A percentile compares a stretch with the other conserved stretches of the same genome.
Evolutionary conservation across 2,329 filamentous ascomycete genomes (phyloP).

Genomic region (Bisporella sp.): DNA sequence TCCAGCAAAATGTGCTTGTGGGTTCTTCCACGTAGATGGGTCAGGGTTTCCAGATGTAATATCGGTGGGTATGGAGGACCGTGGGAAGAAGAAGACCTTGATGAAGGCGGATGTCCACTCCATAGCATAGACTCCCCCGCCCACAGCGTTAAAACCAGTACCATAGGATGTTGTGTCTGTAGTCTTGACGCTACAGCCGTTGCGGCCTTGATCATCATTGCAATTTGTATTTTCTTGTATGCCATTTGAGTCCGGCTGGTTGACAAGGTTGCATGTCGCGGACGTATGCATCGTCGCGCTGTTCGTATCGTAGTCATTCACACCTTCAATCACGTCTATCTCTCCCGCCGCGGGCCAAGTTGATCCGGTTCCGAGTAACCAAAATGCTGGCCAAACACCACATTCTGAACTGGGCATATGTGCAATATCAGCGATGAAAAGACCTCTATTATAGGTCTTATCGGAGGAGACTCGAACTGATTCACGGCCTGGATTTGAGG

Average conservation of each 20-base stretch:
- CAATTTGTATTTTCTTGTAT: constrained; percentile 42
- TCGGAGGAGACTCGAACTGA: constrained; percentile 61
- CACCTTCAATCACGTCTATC: constrained; percentile 76
- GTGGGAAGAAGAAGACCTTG: constrained; percentile 75
- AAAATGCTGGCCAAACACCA: constrained; percentile 55
- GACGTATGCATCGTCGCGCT: constrained; percentile 63
- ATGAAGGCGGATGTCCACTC: constrained; percentile 72
- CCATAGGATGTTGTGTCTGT: constrained; percentile 52
- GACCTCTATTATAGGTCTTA: constrained; percentile 44
- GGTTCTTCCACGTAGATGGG: constrained; percentile 61
- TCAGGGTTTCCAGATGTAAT: constrained; percentile 53
- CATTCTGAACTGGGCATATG: constrained; percentile 53
- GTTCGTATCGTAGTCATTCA: constrained; percentile 55
- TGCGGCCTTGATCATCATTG: constrained; percentile 39
- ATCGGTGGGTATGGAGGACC: constrained; percentile 55
- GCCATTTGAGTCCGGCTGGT: constrained; percentile 38
- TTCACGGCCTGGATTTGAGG: constrained; percentile 48
- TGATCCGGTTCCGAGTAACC: constrained; percentile 44
- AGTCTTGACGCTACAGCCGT: constrained; percentile 53
- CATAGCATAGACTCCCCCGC: constrained; percentile 66
- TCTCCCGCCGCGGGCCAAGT: constrained; percentile 64
- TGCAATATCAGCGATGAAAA: constrained; percentile 50
- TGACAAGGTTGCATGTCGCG: constrained; percentile 49
- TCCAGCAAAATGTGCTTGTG: constrained; percentile 61
- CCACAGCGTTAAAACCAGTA: constrained; percentile 60